Base-by-base conservation (phyloP, 139 green algal genomes). In the Volvox reticuliferus region DNA sequence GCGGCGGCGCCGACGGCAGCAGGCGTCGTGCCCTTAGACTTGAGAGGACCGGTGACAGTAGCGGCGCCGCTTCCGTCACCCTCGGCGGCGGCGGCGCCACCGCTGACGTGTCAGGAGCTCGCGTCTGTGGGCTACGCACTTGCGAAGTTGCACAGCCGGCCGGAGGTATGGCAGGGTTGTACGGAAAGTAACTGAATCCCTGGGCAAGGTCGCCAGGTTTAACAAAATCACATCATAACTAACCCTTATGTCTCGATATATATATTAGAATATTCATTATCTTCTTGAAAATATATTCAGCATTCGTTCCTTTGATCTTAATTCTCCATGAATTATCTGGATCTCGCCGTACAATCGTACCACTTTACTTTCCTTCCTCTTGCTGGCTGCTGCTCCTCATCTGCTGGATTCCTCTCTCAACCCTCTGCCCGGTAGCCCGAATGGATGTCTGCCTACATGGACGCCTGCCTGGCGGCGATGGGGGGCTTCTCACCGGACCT, bases 81-180 rank as follows among this genome's bases (percentile, higher is more conserved):
- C n/a, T n/a, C 67, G 35, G 65, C 36, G 68, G 2, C 26, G 21
- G 26, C 35, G 36, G 84, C 33, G 63, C 33, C 20, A 20, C 86
- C 86, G 73, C 86, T 90, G 86, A 90, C 86, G 73, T 75, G 50
- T 76, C 87, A 91, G 87, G 87, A 91, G 76, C 87, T 91, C 61
- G 87, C 62, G 22, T 86, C 76, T 24, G 87, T 91, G 61, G 87
- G 24, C 0, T 91, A 86, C 30, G 75, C 87, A 35, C 87, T 91
- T 0, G 87, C 87, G n/a, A 91, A 91, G 87, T 32, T 91, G 75
- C 62, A 91, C 87, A 79, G 76, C 33, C 21, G 76, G 0, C 87
- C 87, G 19, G 87, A 91, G 76, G 86, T 90, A 24, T 9, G 44
- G 9, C 44, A 55, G 44, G 44, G 5, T 55, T 9, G n/a, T n/a